Evolutionary conservation across 2,329 filamentous ascomycete genomes (phyloP), one percentile per base, ranked within the genome.

Genomic region (Fonsecaea pugnacius): DNA sequence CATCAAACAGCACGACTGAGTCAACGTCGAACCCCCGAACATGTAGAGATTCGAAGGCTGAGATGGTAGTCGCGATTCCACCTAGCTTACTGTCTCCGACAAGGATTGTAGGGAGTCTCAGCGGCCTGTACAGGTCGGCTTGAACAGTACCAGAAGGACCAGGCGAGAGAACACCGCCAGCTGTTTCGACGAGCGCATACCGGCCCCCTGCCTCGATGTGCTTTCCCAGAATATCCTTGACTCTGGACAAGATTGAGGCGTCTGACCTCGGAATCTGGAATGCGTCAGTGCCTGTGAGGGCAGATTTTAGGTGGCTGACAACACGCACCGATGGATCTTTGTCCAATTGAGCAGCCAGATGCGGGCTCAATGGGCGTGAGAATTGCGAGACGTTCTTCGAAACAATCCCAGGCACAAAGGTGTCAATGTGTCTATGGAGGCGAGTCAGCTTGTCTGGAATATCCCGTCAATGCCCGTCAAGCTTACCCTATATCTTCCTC

Each of bases 121-220:
- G 77, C 0, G 90, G 87, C 21, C 88, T 81, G 73, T 93, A 95
- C 1, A 93, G 77, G 72, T 96, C 91, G 1, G 88, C 91, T 73
- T 96, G 91, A 0, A 89, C 87, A 1, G 83, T 89, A 9, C 91
- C 90, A 38, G 89, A 91, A 0, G 91, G 91, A 0, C 85, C 85
- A 0, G 91, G 91, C 0, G 91, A 94, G 66, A 94, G 87, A 0
- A 94, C 89, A 0, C 91, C 91, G 0, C 91, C 91, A 1, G 91
- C 91, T 1, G 91, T 95, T 74, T 96, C 91, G 52, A 95, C 80
- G 53, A 96, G 83, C 1, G 90, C 52, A 79, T 70, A 57, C 72
- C 73, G 53, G 64, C 72, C 60, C 62, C 70, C 32, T 80, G 73
- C 70, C 40, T 54, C 55, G n/a, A 59, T 64, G 38, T 71, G 70